Evolutionary conservation across 352 stramenopile species (phyloP).

Genomic region (Phytopythium helicoides): DNA sequence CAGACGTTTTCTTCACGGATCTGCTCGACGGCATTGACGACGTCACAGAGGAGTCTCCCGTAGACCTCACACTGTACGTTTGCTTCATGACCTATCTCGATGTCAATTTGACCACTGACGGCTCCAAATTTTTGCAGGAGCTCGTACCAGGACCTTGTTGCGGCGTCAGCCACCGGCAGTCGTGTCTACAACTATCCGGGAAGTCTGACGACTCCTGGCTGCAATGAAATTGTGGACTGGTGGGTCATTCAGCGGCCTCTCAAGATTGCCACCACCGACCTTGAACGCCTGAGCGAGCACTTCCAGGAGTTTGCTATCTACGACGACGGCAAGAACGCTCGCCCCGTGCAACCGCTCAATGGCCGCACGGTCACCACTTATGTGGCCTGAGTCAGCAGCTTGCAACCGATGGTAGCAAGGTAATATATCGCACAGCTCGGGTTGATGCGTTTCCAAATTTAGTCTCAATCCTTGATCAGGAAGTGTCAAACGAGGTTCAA

Average conservation of each 20-base stretch:
- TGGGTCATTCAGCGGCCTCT: slow-evolving; percentile 57
- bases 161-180: slow-evolving; percentile 7
- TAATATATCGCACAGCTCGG: background rate
- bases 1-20: slow-evolving; percentile 23
- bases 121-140: slow-evolving; percentile 17
- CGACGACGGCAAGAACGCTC: slow-evolving; percentile 41
- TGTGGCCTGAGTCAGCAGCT: background rate
- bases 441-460: slow-evolving; percentile 5
- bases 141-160: slow-evolving; percentile 30
- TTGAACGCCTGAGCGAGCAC: slow-evolving; percentile 29
- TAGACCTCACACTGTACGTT: slow-evolving; percentile 30
- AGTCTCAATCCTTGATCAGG: too few species aligned
- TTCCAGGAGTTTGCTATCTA: slow-evolving; percentile 30
- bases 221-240: slow-evolving; percentile 57
- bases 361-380: slow-evolving; percentile 18
- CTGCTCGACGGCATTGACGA: slow-evolving; percentile 31
- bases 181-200: slow-evolving; percentile 62
- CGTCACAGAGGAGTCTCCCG: slow-evolving; percentile 18
- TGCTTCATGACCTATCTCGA: background rate
- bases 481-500: too few species aligned
- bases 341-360: slow-evolving; percentile 38
- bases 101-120: slow-evolving; percentile 2
- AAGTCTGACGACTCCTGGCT: slow-evolving; percentile 58
- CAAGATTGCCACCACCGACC: slow-evolving; percentile 33
- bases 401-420: background rate